phyloP scores from a whole-genome alignment of 768 basidiomycete species.

The Floccularia luteovirens region DNA sequence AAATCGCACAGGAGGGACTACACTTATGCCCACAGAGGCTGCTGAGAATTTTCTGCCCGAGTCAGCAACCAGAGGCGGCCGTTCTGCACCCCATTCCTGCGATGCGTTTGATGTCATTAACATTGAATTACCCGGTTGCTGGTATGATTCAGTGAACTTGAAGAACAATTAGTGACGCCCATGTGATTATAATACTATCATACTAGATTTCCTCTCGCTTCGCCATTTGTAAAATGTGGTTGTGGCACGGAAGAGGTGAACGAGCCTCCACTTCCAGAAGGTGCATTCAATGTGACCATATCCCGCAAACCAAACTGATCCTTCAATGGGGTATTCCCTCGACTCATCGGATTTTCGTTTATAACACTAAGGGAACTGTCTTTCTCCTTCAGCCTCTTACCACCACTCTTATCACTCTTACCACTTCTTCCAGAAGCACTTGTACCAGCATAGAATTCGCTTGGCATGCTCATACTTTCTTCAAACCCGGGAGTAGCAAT shows the following conservation, averaged over 20 bases:
- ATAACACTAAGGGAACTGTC: constrained; percentile 26
- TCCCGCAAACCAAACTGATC: constrained; percentile 7
- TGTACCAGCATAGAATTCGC: constrained; percentile 4
- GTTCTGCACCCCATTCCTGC: too few relatives aligned
- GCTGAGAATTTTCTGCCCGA: too few relatives aligned
- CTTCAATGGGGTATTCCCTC: constrained; percentile 17
- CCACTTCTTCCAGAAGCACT: constrained; percentile 16
- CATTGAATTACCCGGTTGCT: too few relatives aligned
- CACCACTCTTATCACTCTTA: constrained; percentile 13
- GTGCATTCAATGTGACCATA: neutral
- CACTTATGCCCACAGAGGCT: too few relatives aligned
- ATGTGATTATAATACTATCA: too few relatives aligned
- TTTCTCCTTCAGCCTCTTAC: constrained; percentile 17
- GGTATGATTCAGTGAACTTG: too few relatives aligned
- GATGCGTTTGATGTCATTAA: too few relatives aligned
- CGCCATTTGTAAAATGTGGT: too few relatives aligned
- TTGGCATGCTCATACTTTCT: neutral
- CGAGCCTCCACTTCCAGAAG: constrained; percentile 6
- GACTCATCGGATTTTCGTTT: constrained; percentile 28
- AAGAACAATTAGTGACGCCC: too few relatives aligned
- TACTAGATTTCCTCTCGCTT: too few relatives aligned
- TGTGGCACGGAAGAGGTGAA: constrained; percentile 9
- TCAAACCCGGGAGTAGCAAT: constrained; percentile 16
- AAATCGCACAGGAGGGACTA: too few relatives aligned
- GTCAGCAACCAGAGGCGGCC: too few relatives aligned